Conservation (phyloP, 2,329 filamentous ascomycete genomes). For the Aspergillus sp. region DNA sequence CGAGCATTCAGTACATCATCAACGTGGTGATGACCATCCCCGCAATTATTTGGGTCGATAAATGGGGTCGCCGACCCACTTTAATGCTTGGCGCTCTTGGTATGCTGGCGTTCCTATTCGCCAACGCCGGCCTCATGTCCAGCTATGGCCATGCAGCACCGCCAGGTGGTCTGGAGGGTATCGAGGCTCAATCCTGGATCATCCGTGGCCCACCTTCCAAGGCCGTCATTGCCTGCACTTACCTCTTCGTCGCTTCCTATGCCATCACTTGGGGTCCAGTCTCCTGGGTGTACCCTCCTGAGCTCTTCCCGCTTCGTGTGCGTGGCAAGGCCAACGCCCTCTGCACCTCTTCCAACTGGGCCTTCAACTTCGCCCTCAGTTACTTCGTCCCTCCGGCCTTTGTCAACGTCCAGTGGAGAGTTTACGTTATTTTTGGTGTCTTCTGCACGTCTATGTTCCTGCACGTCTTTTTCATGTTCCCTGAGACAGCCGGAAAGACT, state of each 20-base stretch:
- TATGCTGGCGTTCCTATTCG: conserved; percentile 54
- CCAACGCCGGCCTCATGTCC: conserved; percentile 45
- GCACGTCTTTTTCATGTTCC: conserved; percentile 65
- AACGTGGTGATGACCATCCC: conserved; percentile 78
- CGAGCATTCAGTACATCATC: conserved; percentile 73
- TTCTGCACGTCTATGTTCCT: conserved; percentile 66
- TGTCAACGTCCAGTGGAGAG: conserved; percentile 56
- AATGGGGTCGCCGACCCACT: conserved; percentile 70
- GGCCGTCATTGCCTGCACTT: conserved; percentile 69
- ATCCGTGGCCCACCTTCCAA: conserved; percentile 52
- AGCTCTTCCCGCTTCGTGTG: conserved; percentile 62
- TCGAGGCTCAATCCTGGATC: conserved; percentile 40
- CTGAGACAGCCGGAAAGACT: conserved; percentile 70
- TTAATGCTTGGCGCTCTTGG: conserved; percentile 64
- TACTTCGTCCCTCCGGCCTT: conserved; percentile 60
- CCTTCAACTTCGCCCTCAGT: conserved; percentile 57
- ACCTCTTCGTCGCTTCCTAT: conserved; percentile 70
- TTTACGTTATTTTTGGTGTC: conserved; percentile 73
- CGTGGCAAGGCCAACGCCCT: conserved; percentile 65
- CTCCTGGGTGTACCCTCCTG: conserved; percentile 60
- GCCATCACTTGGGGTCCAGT: conserved; percentile 65
- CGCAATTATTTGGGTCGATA: conserved; percentile 73
- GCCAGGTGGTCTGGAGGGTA: conserved; percentile 39
- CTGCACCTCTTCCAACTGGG: conserved; percentile 63
- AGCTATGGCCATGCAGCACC: conserved; percentile 38